phyloP scores from a whole-genome alignment of 2,329 filamentous ascomycete species.

The Verruconis gallopava region DNA sequence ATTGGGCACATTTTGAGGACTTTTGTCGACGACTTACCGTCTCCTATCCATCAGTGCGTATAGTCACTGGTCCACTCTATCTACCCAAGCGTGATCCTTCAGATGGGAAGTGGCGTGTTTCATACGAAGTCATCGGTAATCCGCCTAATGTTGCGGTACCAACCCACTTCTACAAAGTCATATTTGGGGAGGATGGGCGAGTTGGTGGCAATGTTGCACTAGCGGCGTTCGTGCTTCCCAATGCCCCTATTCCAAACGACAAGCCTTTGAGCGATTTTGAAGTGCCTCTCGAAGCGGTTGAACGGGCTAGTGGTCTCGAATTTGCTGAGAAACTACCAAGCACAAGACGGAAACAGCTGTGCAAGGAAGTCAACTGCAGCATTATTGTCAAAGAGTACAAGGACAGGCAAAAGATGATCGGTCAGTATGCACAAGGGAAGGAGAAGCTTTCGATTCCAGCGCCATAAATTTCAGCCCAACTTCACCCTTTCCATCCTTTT shows the following conservation, averaged over 20 bases:
- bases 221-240: conserved; percentile 90
- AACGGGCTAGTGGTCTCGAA: conserved; percentile 82
- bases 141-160: conserved; percentile 92
- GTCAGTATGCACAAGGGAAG: conserved; percentile 1
- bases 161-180: conserved; percentile 98
- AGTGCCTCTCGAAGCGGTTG: conserved; percentile 83
- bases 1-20: conserved; percentile 98
- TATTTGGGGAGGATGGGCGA: conserved; percentile 78
- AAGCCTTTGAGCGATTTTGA: conserved; percentile 88
- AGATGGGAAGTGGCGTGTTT: conserved; percentile 91
- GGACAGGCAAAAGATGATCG: conserved; percentile 39
- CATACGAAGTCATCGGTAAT: conserved; percentile 87
- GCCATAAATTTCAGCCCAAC: too few relatives aligned
- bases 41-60: conserved; percentile 72
- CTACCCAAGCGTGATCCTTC: conserved; percentile 65
- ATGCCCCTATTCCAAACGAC: conserved; percentile 73
- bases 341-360: conserved; percentile 63
- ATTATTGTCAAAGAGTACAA: conserved; percentile 72
- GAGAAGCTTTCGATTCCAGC: background rate
- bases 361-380: conserved; percentile 73
- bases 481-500: too few relatives aligned
- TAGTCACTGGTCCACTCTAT: conserved; percentile 90
- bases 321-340: conserved; percentile 71
- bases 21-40: conserved; percentile 78
- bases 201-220: conserved; percentile 63